phyloP scores from a whole-genome alignment of 495 filamentous ascomycete species.

The Tricharina praecox region DNA sequence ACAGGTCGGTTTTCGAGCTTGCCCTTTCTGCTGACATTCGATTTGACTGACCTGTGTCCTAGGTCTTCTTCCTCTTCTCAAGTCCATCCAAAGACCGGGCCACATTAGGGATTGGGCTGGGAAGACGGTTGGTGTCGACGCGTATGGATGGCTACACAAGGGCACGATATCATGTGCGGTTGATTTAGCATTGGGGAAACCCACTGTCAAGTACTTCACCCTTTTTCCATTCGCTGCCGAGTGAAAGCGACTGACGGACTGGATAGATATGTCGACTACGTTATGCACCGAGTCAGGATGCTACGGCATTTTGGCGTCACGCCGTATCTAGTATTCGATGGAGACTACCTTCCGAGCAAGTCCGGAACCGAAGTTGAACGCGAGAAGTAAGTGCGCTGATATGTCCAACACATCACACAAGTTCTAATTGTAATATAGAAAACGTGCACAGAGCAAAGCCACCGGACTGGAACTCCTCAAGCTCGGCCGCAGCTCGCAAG shows the following conservation, averaged over 20 bases:
- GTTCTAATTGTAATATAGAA: too few relatives aligned
- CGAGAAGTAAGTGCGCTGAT: conserved; percentile 7
- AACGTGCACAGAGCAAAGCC: conserved; percentile 56
- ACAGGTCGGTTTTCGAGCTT: conserved; percentile 18
- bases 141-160: conserved; percentile 96
- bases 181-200: conserved; percentile 74
- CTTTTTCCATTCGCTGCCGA: not conserved
- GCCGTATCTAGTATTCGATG: conserved; percentile 91
- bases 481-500: conserved; percentile 62
- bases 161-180: conserved; percentile 81
- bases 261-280: conserved; percentile 73
- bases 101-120: conserved; percentile 76
- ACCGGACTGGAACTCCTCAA: conserved; percentile 61
- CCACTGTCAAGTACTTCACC: conserved; percentile 60
- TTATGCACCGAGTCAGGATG: conserved; percentile 82
- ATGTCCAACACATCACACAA: too few relatives aligned
- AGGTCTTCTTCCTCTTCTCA: conserved; percentile 83
- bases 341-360: conserved; percentile 89
- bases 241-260: conserved; percentile 13
- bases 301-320: conserved; percentile 77
- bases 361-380: conserved; percentile 55
- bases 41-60: conserved; percentile 18
- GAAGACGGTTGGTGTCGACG: conserved; percentile 81
- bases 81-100: conserved; percentile 82
- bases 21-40: too few relatives aligned